A percentile compares a stretch with the other conserved stretches of the same genome.
phyloP scores from a whole-genome alignment of 2,329 filamentous ascomycete genomes.

The Penicillium sp. region DNA sequence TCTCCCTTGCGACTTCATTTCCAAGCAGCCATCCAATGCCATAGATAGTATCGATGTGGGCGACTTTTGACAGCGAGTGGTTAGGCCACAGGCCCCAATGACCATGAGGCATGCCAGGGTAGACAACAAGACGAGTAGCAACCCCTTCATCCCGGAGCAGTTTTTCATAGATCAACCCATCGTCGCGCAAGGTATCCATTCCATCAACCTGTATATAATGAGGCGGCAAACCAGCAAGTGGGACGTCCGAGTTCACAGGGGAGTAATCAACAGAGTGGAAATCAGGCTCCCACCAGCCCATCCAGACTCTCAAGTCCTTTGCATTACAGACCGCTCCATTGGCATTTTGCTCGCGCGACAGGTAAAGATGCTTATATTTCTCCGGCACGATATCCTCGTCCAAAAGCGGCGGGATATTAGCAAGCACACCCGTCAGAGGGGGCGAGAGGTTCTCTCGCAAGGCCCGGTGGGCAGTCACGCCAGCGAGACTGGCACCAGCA shows the following conservation, averaged over 20 bases:
- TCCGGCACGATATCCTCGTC: constrained; percentile 34
- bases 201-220: constrained; percentile 56
- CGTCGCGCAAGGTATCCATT: constrained; percentile 55
- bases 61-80: not conserved
- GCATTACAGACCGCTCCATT: constrained; percentile 30
- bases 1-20: not conserved
- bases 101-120: constrained; percentile 46
- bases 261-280: constrained; percentile 12
- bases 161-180: constrained; percentile 55
- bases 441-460: constrained; percentile 46
- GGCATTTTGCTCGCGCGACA: constrained; percentile 47
- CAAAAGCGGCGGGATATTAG: constrained; percentile 45
- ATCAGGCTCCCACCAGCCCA: not conserved
- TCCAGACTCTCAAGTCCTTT: not conserved
- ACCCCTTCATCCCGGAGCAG: constrained; percentile 49
- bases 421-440: constrained; percentile 51
- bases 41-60: not conserved
- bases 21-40: constrained; percentile 6
- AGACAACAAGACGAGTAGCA: constrained; percentile 48
- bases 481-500: constrained; percentile 48
- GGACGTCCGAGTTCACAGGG: constrained; percentile 5
- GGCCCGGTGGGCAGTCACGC: constrained; percentile 43
- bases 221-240: constrained; percentile 9
- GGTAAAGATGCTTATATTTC: constrained; percentile 42
- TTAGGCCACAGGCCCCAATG: constrained; percentile 6